phyloP scores from a whole-genome alignment of 31 red algal genomes.

The Asparagopsis taxiformis region DNA sequence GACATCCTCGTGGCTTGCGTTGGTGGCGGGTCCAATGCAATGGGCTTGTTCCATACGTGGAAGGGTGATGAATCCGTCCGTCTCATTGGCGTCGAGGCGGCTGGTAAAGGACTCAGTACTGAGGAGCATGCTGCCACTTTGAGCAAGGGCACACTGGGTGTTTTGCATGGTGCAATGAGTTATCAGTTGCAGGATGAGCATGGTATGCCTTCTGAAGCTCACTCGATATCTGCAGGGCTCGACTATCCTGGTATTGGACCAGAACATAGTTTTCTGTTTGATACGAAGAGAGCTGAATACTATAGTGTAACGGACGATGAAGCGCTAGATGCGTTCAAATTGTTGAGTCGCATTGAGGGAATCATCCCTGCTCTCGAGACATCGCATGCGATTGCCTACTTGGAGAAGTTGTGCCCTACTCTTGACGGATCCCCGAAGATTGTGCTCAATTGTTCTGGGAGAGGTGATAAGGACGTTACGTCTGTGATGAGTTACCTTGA shows the following conservation, averaged over 20 bases:
- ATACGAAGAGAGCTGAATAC: constrained; percentile 94
- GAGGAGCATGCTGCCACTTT: constrained; percentile 91
- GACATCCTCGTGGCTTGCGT: constrained; percentile 98
- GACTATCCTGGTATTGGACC: constrained; percentile 99
- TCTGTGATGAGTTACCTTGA: constrained; percentile 63
- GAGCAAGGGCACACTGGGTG: constrained; percentile 85
- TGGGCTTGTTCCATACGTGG: constrained; percentile 95
- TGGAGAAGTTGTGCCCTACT: constrained; percentile 81
- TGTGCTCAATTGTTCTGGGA: constrained; percentile 84
- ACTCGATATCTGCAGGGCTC: constrained; percentile 96
- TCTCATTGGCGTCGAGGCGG: constrained; percentile 97
- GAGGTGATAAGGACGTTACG: constrained; percentile 98
- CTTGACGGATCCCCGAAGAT: constrained; percentile 79
- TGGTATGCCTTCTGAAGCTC: constrained; percentile 87
- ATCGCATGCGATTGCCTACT: constrained; percentile 90
- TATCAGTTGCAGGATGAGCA: constrained; percentile 90
- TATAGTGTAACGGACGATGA: constrained; percentile 89
- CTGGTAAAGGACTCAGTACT: constrained; percentile 86
- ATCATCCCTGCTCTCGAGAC: constrained; percentile 99
- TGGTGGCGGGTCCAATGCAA: constrained; percentile 98
- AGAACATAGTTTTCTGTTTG: constrained; percentile 91
- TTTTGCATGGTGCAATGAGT: constrained; percentile 97
- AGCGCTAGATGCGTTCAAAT: constrained; percentile 94
- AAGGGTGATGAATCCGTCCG: constrained; percentile 70
- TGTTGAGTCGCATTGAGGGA: constrained; percentile 81